phyloP scores from a whole-genome alignment of 176 grass and related monocot genomes.

The Themeda triandra region DNA sequence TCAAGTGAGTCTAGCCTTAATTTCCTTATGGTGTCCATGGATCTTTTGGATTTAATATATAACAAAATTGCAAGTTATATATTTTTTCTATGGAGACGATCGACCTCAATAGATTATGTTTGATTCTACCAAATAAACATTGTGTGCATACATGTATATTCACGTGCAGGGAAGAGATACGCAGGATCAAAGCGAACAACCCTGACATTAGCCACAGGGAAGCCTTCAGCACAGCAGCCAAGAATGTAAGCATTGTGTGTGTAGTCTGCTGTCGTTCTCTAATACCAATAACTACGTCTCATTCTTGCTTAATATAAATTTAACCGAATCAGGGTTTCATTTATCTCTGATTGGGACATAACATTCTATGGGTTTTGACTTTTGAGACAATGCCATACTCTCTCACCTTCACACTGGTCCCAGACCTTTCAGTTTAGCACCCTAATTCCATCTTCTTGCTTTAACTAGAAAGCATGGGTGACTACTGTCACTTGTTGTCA shows the following conservation, averaged over 20 bases:
- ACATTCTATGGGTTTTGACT: background rate
- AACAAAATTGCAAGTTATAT: background rate
- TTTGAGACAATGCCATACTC: background rate
- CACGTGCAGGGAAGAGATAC: constrained; percentile 78
- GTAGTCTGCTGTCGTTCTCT: background rate
- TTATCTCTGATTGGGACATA: background rate
- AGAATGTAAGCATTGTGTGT: constrained; percentile 69
- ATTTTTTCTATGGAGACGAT: background rate
- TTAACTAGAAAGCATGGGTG: background rate
- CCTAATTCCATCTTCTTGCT: background rate
- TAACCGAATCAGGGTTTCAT: background rate
- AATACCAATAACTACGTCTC: background rate
- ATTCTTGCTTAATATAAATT: background rate
- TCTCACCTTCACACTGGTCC: background rate
- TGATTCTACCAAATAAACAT: background rate
- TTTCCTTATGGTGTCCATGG: background rate
- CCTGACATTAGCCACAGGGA: constrained; percentile 94
- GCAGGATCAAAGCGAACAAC: constrained; percentile 90
- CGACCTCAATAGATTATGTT: background rate
- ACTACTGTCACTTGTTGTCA: background rate
- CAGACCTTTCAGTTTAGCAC: background rate
- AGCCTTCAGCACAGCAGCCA: constrained; percentile 94
- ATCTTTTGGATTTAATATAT: background rate
- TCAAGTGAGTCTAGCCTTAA: constrained; percentile 60
- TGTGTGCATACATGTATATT: background rate